Evolutionary conservation across 2,329 filamentous ascomycete genomes (phyloP), one percentile per base, ranked within the genome.

Genomic region (Aspergillus viridinutans): DNA sequence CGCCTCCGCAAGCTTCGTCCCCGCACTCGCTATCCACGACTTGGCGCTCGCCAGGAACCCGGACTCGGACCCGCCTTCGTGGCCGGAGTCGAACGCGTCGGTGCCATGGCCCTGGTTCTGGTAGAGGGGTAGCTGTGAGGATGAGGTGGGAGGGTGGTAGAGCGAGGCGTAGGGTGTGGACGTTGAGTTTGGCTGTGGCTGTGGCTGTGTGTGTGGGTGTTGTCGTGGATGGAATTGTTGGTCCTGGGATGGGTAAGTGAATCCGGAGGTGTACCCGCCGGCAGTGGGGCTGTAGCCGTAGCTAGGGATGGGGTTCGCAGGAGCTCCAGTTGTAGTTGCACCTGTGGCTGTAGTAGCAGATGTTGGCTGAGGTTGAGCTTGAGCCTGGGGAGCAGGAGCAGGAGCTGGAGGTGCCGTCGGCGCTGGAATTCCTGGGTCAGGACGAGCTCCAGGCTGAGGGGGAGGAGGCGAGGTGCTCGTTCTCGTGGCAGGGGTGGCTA

Each of bases 1-100:
- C 48, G 76, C 72, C 67, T 80, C 73, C 8, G 70, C 74, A 55
- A 78, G 60, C 56, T 76, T 76, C 50, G 62, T 67, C 4, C 76
- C 77, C 21, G 74, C 76, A 50, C 59, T 69, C 42, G 65, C 67
- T 56, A 75, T 68, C 76, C 77, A 80, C 7, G 70, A 70, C 63
- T 74, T 79, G 1, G 78, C 75, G 4, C 68, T 70, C 32, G 70
- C 70, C 64, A 76, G 49, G 64, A 64, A 72, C 25, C 57, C 72
- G 5, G n/a, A n/a, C n/a, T 20, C 14, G n/a, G 17, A n/a, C 20
- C 12, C 8, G 12, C 5, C 21, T 26, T 14, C 43, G 3, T 17
- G 32, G 14, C 4, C 6, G 32, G 14, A 6, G 14, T 17, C 40
- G 4, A 20, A 20, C n/a, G 4, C n/a, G 4, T 43, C n/a, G 8